Evolutionary conservation across 768 basidiomycete genomes (phyloP).

Genomic region (Zangia roseola): DNA sequence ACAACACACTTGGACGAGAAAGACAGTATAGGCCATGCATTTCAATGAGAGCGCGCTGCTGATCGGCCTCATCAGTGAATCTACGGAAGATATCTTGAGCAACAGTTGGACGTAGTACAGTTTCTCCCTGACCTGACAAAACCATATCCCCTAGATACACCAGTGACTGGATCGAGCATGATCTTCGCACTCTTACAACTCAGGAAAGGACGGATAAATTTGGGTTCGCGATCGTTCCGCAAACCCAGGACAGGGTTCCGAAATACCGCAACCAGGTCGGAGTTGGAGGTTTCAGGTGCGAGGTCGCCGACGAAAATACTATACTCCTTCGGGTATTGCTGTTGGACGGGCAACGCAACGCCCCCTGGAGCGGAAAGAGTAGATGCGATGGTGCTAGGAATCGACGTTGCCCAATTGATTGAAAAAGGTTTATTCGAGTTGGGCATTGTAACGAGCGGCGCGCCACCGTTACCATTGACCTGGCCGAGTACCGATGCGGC

Average conservation of each 20-base stretch:
- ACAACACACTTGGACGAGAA: conserved; percentile 76
- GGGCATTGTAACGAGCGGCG: conserved; percentile 67
- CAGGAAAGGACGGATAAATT: conserved; percentile 83
- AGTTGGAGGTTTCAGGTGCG: conserved; percentile 89
- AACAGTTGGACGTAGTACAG: conserved; percentile 1
- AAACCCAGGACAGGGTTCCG: conserved; percentile 86
- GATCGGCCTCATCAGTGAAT: conserved; percentile 86
- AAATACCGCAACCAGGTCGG: conserved; percentile 92
- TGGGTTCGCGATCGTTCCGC: conserved; percentile 82
- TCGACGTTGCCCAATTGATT: conserved; percentile 70
- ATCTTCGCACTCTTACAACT: conserved; percentile 97
- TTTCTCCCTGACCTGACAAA: conserved; percentile 70
- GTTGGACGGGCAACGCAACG: conserved; percentile 35
- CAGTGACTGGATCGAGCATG: conserved; percentile 89
- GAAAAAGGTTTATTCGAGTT: conserved; percentile 82
- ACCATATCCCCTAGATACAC: conserved; percentile 87
- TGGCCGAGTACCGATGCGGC: conserved; percentile 71
- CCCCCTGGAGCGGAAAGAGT: conserved; percentile 28
- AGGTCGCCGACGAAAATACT: conserved; percentile 95
- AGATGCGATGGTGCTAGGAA: conserved; percentile 35
- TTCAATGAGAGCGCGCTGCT: conserved; percentile 85
- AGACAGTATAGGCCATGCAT: conserved; percentile 91
- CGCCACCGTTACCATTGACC: conserved; percentile 48
- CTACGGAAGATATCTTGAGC: conserved; percentile 36
- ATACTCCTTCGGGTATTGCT: conserved; percentile 80